Percentiles rank a stretch among this genome's conserved stretches.
These are phyloP conservation scores for Daedaleopsis nitida DNA, from an alignment of 768 basidiomycete species.

Conservation along the genomic window DNA sequence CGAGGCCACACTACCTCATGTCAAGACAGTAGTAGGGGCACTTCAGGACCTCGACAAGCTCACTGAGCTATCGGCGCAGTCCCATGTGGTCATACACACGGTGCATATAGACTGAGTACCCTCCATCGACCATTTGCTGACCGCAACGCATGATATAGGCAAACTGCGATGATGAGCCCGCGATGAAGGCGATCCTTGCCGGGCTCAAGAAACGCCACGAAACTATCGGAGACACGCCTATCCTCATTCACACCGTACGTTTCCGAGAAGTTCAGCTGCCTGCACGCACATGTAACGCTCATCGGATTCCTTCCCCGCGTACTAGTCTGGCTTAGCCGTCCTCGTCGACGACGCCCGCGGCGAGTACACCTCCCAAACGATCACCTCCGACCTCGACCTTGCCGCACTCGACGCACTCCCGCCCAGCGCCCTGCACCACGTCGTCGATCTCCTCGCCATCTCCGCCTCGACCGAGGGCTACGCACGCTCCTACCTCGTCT, in stretches of 20 bases:
- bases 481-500: conserved; percentile 50
- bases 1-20: conserved; percentile 10
- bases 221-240: conserved; percentile 42
- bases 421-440: conserved; percentile 46
- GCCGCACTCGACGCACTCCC: conserved; percentile 34
- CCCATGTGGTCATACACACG: conserved; percentile 36
- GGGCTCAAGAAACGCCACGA: conserved; percentile 52
- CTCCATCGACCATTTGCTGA: too few relatives aligned
- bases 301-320: neutral
- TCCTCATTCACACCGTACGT: conserved; percentile 64
- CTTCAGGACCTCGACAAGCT: conserved; percentile 38
- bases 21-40: conserved; percentile 21
- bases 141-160: conserved; percentile 31
- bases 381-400: conserved; percentile 21
- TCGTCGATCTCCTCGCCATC: conserved; percentile 50
- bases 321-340: conserved; percentile 36
- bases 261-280: too few relatives aligned
- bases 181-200: conserved; percentile 47
- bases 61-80: conserved; percentile 38
- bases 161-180: conserved; percentile 47
- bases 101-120: conserved; percentile 3
- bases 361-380: conserved; percentile 34
- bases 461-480: conserved; percentile 53
- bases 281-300: neutral
- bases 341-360: conserved; percentile 48